Evolutionary conservation across 1,139 yeast genomes (phyloP).

Genomic region (Lodderomyces beijingensis): DNA sequence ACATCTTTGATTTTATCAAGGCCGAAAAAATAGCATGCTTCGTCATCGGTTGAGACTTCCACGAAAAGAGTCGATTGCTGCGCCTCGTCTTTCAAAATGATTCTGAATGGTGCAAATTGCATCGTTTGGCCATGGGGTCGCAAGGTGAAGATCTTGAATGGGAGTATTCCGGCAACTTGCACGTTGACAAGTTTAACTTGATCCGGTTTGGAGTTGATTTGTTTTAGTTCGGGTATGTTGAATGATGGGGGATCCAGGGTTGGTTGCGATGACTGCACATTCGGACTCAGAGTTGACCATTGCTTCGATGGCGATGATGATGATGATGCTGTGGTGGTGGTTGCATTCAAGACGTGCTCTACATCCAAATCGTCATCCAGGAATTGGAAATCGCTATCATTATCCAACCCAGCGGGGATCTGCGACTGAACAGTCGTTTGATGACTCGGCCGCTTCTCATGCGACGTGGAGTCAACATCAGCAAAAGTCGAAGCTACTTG

Average conservation of each 20-base stretch:
- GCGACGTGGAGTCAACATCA: too few species aligned
- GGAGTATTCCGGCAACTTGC: too few species aligned
- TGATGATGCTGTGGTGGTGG: background rate
- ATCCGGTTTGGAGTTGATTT: too few species aligned
- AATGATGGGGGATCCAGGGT: too few species aligned
- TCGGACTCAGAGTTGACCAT: too few species aligned
- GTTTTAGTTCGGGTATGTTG: too few species aligned
- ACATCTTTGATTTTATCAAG: constrained; percentile 28
- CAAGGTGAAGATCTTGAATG: constrained; percentile 18
- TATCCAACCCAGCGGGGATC: constrained; percentile 1
- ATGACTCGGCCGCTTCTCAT: too few species aligned
- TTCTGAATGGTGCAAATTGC: constrained; percentile 23
- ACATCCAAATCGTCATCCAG: constrained; percentile 1
- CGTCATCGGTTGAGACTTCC: constrained; percentile 24
- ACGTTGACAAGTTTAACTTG: too few species aligned
- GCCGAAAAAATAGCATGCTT: constrained; percentile 25
- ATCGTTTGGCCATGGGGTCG: constrained; percentile 29
- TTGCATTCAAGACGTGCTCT: background rate
- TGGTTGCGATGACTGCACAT: too few species aligned
- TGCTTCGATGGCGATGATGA: too few species aligned
- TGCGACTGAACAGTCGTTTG: background rate
- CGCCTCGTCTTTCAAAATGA: constrained; percentile 18
- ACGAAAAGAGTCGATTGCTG: constrained; percentile 12
- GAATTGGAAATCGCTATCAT: background rate
- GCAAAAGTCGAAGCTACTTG: too few species aligned